Evolutionary conservation across 1,284 basidiomycete genomes (phyloP).

Genomic region (Papiliotrema flavescens): DNA sequence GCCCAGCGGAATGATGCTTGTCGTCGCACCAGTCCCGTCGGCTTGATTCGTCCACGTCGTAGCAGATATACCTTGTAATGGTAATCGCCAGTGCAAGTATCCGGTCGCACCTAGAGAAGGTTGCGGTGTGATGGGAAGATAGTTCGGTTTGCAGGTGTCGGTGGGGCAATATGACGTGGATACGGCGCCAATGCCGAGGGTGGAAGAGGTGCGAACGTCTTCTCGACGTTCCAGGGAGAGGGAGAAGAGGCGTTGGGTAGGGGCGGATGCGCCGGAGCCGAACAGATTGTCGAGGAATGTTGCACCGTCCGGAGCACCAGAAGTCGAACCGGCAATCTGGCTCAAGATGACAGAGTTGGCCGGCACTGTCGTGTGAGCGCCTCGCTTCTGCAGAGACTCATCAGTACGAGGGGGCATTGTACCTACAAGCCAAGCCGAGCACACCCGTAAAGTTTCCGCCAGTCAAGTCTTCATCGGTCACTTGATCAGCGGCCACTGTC

Average conservation of each 20-base stretch:
- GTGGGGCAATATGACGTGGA: conserved; percentile 29
- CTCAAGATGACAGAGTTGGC: conserved; percentile 42
- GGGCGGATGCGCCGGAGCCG: conserved; percentile 41
- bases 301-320: conserved; percentile 45
- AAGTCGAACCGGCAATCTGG: conserved; percentile 42
- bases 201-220: conserved; percentile 42
- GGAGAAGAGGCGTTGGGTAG: conserved; percentile 40
- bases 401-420: neutral
- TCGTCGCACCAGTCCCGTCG: conserved; percentile 21
- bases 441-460: conserved; percentile 43
- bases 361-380: conserved; percentile 20
- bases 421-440: conserved; percentile 42
- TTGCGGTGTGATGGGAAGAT: conserved; percentile 39
- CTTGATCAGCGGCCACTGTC: conserved; percentile 32
- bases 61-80: conserved; percentile 24
- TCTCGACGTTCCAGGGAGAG: conserved; percentile 42
- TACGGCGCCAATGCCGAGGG: conserved; percentile 40
- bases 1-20: conserved; percentile 24
- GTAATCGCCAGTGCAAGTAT: conserved; percentile 42
- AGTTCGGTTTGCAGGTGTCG: conserved; percentile 34
- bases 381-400: neutral
- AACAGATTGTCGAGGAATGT: conserved; percentile 49
- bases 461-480: conserved; percentile 39
- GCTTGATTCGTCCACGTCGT: conserved; percentile 27
- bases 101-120: conserved; percentile 38